Evolutionary conservation across 2,329 filamentous ascomycete species (phyloP), one percentile per base, ranked within the genome.

Genomic region (Diaporthe caulivora): DNA sequence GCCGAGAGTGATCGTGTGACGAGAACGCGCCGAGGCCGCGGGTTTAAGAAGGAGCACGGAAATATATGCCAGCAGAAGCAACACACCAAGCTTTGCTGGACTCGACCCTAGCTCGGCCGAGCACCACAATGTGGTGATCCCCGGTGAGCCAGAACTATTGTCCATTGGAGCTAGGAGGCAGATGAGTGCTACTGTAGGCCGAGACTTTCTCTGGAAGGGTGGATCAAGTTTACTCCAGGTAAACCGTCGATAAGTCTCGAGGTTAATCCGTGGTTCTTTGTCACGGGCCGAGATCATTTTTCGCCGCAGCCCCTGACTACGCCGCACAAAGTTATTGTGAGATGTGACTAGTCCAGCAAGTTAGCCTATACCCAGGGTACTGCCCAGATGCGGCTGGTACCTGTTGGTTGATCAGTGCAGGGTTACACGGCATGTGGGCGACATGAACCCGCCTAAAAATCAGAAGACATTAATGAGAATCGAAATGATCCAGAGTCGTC

Each of bases 351-450:
- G 18, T 13, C 15, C n/a, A 24, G 11, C 9, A 53, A 53, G 24
- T 17, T 8, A 17, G 17, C 34, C 5, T 34, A 34, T 34, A 34
- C 34, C 34, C 34, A 34, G 34, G 5, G 9, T 9, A 9, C 9
- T 34, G 34, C 34, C 34, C 34, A 34, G 5, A 9, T 34, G 34
- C 34, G 34, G 34, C 34, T 9, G 5, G 34, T 9, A 34, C 5
- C 34, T 34, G 34, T 34, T 34, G 18, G 37, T 42, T 29, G n/a
- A 15, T 62, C 54, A 29, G 29, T 17, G 49, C 31, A 53, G 40
- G 65, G 21, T 42, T 54, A 37, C 70, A 58, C 60, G 24, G 44
- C 51, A 47, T 21, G 49, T 51, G 21, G 42, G 51, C 37, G 29
- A 34, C n/a, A 44, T 15, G 9, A 51, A 51, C 34, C 34, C 9